phyloP scores from a whole-genome alignment of 441 rosid genomes.

The Pelargonium myrrhifolium region DNA sequence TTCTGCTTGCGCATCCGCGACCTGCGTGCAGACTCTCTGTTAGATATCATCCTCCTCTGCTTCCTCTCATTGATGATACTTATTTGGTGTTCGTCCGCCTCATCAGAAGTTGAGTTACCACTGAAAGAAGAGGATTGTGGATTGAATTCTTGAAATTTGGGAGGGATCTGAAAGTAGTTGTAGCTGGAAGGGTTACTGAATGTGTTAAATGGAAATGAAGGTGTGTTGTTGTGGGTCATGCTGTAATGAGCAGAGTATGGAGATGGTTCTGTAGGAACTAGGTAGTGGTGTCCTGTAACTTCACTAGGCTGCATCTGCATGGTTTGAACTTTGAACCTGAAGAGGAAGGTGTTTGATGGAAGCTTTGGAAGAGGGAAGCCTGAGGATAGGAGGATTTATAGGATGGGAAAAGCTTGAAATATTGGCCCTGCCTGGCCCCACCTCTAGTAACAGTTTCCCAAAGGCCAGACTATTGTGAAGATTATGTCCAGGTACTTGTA shows the following conservation, averaged over 20 bases:
- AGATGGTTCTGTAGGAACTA: conserved; percentile 33
- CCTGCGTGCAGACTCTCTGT: conserved; percentile 71
- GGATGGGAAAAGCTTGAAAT: conserved; percentile 34
- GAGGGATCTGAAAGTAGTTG: conserved; percentile 29
- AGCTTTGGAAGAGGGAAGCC: conserved; percentile 31
- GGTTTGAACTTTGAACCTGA: conserved; percentile 25
- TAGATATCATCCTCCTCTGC: conserved; percentile 64
- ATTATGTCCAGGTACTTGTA: too few species aligned
- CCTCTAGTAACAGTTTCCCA: conserved; percentile 24
- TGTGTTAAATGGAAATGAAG: conserved; percentile 35
- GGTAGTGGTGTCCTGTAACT: conserved; percentile 37
- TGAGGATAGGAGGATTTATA: conserved; percentile 43
- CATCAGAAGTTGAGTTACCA: conserved; percentile 76
- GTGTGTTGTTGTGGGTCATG: conserved; percentile 33
- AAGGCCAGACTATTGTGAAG: conserved; percentile 30
- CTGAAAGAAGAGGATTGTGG: conserved; percentile 33
- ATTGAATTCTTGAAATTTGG: conserved; percentile 50
- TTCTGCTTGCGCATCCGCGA: conserved; percentile 73
- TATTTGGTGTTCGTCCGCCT: conserved; percentile 54
- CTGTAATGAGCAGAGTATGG: conserved; percentile 26
- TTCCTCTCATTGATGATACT: conserved; percentile 56
- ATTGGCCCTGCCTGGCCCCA: conserved; percentile 26
- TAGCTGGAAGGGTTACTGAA: conserved; percentile 20
- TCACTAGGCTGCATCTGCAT: conserved; percentile 51
- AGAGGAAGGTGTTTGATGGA: background rate